Base-by-base conservation (phyloP, 2,329 filamentous ascomycete genomes). In the Fusarium irregulare region DNA sequence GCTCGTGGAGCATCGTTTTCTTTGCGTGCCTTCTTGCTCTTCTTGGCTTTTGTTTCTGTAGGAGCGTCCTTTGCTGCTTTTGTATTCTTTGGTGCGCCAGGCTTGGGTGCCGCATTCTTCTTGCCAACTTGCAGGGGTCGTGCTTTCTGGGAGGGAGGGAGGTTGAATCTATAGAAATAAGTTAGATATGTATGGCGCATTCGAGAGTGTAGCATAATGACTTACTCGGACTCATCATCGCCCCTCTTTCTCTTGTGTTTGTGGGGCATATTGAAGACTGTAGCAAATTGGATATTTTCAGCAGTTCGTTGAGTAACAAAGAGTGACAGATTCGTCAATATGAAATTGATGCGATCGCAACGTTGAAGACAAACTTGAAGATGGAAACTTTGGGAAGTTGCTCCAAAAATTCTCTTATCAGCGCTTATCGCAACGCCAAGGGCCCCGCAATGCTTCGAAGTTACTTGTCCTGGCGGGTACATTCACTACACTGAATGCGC, bases 1-100 rank as follows among this genome's bases (percentile, higher is more conserved):
- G 92, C 93, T 72, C 93, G 92, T 0, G 96, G 96, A 2, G 92
- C 94, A 81, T 98, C 96, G 78, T 97, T 90, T 41, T 87, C 83
- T 30, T 78, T 79, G 53, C 81, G 85, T 13, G 81, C 82, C 73
- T 86, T 85, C 51, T 60, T 77, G 68, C 77, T 75, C 82, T 88
- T 75, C 71, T 78, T 77, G 68, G 75, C 69, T 60, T 71, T 76
- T 83, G 82, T 51, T 2, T 72, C 76, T 82, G 82, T 50, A 2
- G 77, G 40, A 30, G 28, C 30, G 27, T 64, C 71, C 47, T 69
- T 70, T 66, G 30, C 56, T 41, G 40, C 27, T 16, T 56, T 55
- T 34, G 30, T 14, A 23, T 54, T 60, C 20, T 40, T 61, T 30
- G 20, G 27, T 28, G 45, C 37, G 6, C 60, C 60, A 4, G 49